These are phyloP conservation scores for Pseudocercospora eumusae DNA, from an alignment of 2,329 filamentous ascomycete species.

Conservation along the genomic window DNA sequence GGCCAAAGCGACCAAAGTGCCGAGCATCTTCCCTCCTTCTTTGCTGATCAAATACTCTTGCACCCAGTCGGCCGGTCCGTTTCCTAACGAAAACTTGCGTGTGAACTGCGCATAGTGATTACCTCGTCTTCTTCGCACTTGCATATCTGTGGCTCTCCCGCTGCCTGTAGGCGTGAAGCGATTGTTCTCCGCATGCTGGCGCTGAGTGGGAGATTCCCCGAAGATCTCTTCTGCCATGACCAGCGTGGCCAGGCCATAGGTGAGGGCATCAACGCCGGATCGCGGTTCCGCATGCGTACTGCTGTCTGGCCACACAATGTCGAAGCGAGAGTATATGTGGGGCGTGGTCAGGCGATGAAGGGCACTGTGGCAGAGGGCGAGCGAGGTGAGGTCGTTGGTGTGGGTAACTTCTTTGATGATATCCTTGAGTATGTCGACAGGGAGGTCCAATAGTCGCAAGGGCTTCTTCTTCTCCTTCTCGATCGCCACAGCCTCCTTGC, in stretches of 20 bases:
- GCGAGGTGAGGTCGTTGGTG: conserved; percentile 76
- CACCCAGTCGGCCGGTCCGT: conserved; percentile 76
- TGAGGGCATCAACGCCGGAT: conserved; percentile 77
- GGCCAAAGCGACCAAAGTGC: conserved; percentile 75
- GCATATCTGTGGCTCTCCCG: conserved; percentile 33
- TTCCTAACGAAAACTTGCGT: conserved; percentile 80
- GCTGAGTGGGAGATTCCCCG: conserved; percentile 50
- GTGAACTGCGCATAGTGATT: conserved; percentile 79
- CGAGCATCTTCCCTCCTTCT: conserved; percentile 85
- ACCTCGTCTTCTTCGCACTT: conserved; percentile 55
- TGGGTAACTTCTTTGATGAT: conserved; percentile 80
- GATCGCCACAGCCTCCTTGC: conserved; percentile 42
- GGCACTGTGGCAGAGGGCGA: conserved; percentile 75
- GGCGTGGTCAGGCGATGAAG: conserved; percentile 74
- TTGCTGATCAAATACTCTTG: conserved; percentile 79
- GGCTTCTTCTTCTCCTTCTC: conserved; percentile 53
- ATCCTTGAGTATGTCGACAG: conserved; percentile 74
- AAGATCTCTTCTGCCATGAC: conserved; percentile 71
- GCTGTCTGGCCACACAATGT: conserved; percentile 83
- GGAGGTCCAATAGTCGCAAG: conserved; percentile 70
- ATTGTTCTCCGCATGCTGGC: conserved; percentile 35
- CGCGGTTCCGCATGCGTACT: conserved; percentile 64
- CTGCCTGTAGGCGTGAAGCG: conserved; percentile 29
- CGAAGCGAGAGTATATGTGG: conserved; percentile 80
- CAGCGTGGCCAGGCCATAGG: conserved; percentile 77